Conservation (phyloP, 805 yeast species). For the Monosporozyma aerobia region DNA sequence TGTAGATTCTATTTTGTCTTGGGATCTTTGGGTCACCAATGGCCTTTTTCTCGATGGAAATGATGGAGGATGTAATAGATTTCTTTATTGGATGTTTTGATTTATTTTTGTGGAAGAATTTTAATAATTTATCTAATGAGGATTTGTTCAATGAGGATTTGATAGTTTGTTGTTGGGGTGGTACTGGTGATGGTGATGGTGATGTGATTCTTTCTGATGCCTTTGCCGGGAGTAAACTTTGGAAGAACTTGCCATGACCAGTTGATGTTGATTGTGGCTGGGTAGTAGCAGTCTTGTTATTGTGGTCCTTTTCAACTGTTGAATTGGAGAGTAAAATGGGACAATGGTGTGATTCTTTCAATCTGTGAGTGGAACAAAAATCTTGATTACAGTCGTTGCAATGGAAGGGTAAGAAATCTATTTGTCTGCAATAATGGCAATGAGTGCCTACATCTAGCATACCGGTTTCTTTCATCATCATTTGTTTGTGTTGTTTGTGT, state of each 20-base stretch:
- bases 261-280: not conserved
- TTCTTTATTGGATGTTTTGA: not conserved
- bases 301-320: slow-evolving; percentile 4
- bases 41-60: slow-evolving; percentile 17
- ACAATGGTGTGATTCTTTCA: slow-evolving; percentile 24
- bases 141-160: slow-evolving; percentile 11
- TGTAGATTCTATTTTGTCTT: slow-evolving; percentile 19
- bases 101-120: slow-evolving; percentile 17
- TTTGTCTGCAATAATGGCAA: slow-evolving; percentile 25
- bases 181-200: not conserved
- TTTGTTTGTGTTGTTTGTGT: not conserved
- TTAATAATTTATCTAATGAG: slow-evolving; percentile 20
- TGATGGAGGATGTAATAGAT: slow-evolving; percentile 6
- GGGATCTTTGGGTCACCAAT: slow-evolving; percentile 24
- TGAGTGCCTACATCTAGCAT: slow-evolving; percentile 32
- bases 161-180: not conserved
- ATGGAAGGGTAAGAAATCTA: slow-evolving; percentile 29
- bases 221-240: slow-evolving; percentile 24
- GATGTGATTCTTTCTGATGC: slow-evolving; percentile 17
- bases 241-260: slow-evolving; percentile 18
- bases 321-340: not conserved
- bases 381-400: slow-evolving; percentile 23
- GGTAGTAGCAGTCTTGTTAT: not conserved
- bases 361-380: slow-evolving; percentile 25
- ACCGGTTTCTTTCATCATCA: slow-evolving; percentile 16